A percentile compares a stretch with the other conserved stretches of the same genome.
phyloP scores from a whole-genome alignment of 1,284 basidiomycete genomes.

The Xerocomus nothofagi region DNA sequence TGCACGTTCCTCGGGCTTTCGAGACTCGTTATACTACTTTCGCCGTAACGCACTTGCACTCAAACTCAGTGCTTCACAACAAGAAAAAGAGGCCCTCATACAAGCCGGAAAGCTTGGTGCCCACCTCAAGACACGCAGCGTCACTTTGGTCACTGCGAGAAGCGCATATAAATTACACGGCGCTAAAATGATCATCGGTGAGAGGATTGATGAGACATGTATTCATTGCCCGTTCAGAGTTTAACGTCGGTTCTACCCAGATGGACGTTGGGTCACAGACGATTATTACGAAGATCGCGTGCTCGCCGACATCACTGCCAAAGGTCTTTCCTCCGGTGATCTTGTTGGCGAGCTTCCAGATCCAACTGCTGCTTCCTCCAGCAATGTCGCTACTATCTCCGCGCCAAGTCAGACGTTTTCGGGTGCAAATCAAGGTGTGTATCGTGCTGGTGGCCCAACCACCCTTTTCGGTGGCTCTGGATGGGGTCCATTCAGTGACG shows the following conservation, averaged over 20 bases:
- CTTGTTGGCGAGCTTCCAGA: constrained; percentile 80
- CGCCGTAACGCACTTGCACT: constrained; percentile 86
- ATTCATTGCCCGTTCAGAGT: background rate
- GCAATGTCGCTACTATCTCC: constrained; percentile 38
- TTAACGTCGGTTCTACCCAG: constrained; percentile 40
- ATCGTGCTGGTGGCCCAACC: constrained; percentile 82
- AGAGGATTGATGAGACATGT: constrained; percentile 26
- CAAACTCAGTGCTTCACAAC: constrained; percentile 84
- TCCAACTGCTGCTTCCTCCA: constrained; percentile 46
- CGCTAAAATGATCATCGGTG: constrained; percentile 84
- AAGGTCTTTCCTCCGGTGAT: constrained; percentile 74
- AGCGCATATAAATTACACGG: constrained; percentile 96
- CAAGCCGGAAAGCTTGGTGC: constrained; percentile 83
- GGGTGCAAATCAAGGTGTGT: constrained; percentile 56
- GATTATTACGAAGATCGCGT: constrained; percentile 93
- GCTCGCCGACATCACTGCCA: constrained; percentile 66
- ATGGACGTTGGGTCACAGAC: constrained; percentile 88
- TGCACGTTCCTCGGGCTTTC: constrained; percentile 91
- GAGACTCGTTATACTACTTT: constrained; percentile 97
- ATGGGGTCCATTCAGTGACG: constrained; percentile 82
- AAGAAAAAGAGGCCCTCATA: constrained; percentile 92
- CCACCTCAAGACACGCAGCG: constrained; percentile 87
- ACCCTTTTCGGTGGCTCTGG: constrained; percentile 84
- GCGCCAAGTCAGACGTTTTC: constrained; percentile 40
- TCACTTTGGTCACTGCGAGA: constrained; percentile 89